Percentiles rank a stretch among this genome's conserved stretches.
phyloP scores from a whole-genome alignment of 805 yeast genomes.

The Metschnikowia proteae region DNA sequence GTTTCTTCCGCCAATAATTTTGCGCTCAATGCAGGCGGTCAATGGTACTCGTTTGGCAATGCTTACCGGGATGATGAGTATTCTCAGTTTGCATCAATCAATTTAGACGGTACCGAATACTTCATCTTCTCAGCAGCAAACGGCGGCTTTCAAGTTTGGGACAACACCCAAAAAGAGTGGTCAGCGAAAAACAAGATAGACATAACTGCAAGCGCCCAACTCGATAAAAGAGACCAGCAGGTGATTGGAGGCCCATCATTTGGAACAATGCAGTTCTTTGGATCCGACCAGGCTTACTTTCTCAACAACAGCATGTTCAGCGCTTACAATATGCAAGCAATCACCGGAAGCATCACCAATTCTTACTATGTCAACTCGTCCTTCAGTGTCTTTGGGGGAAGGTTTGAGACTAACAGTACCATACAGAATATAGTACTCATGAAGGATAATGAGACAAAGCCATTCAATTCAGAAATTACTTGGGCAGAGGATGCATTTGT shows the following conservation, averaged over 20 bases:
- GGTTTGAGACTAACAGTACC: slow-evolving; percentile 33
- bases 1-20: slow-evolving; percentile 28
- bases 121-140: slow-evolving; percentile 34
- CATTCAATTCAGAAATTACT: slow-evolving; percentile 21
- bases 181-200: slow-evolving; percentile 25
- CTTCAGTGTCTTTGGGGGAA: slow-evolving; percentile 57
- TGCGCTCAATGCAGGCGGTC: slow-evolving; percentile 34
- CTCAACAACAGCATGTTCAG: slow-evolving; percentile 21
- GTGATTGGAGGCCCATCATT: slow-evolving; percentile 35
- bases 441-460: slow-evolving; percentile 14
- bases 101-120: slow-evolving; percentile 38
- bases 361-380: slow-evolving; percentile 48
- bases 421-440: slow-evolving; percentile 31
- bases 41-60: slow-evolving; percentile 45
- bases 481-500: slow-evolving; percentile 28
- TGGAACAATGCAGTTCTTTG: slow-evolving; percentile 30
- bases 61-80: slow-evolving; percentile 21
- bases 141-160: slow-evolving; percentile 36
- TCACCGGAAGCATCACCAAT: slow-evolving; percentile 22
- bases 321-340: slow-evolving; percentile 22
- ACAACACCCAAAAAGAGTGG: slow-evolving; percentile 36
- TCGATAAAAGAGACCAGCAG: slow-evolving; percentile 25
- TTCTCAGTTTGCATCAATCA: slow-evolving; percentile 32
- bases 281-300: slow-evolving; percentile 25
- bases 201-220: slow-evolving; percentile 24